Evolutionary conservation across 345 rosid species (phyloP).

Genomic region (Gossypium rotundifolium): DNA sequence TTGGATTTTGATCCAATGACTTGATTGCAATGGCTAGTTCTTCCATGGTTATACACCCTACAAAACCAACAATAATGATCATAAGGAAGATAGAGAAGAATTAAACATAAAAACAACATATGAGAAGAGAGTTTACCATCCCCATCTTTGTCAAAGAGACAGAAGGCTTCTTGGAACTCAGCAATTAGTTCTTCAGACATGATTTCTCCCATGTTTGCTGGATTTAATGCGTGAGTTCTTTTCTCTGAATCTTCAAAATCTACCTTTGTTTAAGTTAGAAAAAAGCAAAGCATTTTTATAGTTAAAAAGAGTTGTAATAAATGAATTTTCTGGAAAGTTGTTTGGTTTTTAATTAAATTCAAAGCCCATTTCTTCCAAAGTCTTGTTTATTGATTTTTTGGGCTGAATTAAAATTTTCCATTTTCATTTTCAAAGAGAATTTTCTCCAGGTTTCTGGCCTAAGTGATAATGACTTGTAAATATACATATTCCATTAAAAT

Average conservation of each 20-base stretch:
- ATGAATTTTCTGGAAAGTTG: background rate
- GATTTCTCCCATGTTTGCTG: slow-evolving; percentile 23
- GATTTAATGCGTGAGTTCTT: background rate
- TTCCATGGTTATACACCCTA: slow-evolving; percentile 57
- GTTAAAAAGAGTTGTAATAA: background rate
- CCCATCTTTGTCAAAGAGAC: slow-evolving; percentile 71
- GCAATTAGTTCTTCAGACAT: slow-evolving; percentile 40
- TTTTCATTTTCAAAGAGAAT: background rate
- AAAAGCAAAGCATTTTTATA: background rate
- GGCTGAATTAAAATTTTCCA: background rate
- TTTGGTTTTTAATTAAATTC: background rate
- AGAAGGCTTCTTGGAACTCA: slow-evolving; percentile 65
- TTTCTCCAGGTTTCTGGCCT: background rate
- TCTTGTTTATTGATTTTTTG: background rate
- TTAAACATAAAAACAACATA: too few relatives aligned
- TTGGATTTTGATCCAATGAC: slow-evolving; percentile 46
- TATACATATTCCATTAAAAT: background rate
- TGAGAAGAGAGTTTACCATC: slow-evolving; percentile 41
- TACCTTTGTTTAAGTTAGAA: background rate
- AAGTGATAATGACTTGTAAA: background rate
- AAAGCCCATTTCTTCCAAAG: background rate
- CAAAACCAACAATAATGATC: background rate
- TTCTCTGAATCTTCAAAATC: background rate
- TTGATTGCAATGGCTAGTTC: slow-evolving; percentile 51
- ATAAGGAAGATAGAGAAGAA: background rate